Base-by-base conservation (phyloP, 2,329 filamentous ascomycete genomes). In the Macrophomina phaseolina region DNA sequence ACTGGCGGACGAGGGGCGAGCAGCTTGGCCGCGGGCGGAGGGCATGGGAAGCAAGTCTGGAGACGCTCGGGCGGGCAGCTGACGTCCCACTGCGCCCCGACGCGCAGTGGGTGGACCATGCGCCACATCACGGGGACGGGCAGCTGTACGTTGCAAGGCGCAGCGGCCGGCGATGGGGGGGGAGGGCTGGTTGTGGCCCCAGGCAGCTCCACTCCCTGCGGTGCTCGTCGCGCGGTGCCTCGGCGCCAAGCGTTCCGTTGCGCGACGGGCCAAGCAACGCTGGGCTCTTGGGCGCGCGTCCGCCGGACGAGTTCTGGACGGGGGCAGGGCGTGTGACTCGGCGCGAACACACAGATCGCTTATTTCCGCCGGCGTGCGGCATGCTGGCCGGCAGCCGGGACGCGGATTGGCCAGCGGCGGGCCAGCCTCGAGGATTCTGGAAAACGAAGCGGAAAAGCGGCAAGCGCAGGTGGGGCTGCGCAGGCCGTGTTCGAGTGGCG, bases 21-120 rank as follows among this genome's bases (percentile, higher is more conserved):
- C 36, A 6, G 2, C 5, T 3, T 11, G n/a, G n/a, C 18, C 12
- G 11, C 14, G 36, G 55, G 55, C 36, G 55, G 38, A 45, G 55
- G 36, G 23, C 53, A 58, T 4, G 53, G 36, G 34, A 46, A 28
- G 16, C 28, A 40, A n/a, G 51, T 12, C n/a, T 34, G 51, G 52
- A 16, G n/a, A 42, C 3, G 30, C 58, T 32, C 42, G 58, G 45
- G 58, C 58, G 58, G 58, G 58, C 58, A 62, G 58, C 58, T 62
- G 58, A 62, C 58, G 45, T 62, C 42, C 58, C 58, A 62, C 58
- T 62, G 58, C 58, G 58, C 58, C 58, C 42, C 58, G 58, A 62
- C 58, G 58, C 45, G 58, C 58, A 62, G 58, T 45, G 34, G 58
- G 58, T 62, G 58, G 58, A 62, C 58, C 36, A 62, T 62, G 58